Evolutionary conservation across 192 early-diverging fungal species (phyloP).

Genomic region (Irineochytrium annulatum): DNA sequence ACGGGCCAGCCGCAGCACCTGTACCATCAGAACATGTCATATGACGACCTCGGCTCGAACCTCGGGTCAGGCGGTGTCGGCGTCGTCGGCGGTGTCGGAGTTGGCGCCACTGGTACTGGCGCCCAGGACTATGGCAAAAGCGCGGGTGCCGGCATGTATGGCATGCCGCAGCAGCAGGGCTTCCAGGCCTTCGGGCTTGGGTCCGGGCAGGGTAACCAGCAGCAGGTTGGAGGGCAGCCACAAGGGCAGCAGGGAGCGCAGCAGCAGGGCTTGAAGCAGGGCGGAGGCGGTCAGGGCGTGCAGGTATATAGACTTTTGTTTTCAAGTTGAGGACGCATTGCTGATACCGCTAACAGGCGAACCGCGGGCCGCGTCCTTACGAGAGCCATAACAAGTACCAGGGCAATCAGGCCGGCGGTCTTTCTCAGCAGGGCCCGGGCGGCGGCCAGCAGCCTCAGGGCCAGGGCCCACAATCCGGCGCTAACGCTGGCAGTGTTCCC

Average conservation of each 20-base stretch:
- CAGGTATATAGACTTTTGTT: constrained; percentile 1
- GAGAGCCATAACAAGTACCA: background rate
- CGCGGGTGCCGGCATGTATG: constrained; percentile 10
- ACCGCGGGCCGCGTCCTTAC: background rate
- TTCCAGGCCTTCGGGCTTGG: background rate
- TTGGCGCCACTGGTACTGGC: constrained; percentile 13
- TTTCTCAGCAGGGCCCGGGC: background rate
- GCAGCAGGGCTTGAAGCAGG: background rate
- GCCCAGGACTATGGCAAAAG: constrained; percentile 17
- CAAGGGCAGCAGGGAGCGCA: background rate
- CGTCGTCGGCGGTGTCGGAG: constrained; percentile 6
- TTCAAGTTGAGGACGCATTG: too few species aligned
- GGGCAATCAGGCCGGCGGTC: background rate
- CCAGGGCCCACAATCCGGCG: background rate
- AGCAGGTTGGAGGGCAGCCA: background rate
- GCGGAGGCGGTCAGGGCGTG: background rate
- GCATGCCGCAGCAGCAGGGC: constrained; percentile 8
- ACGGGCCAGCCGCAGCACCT: constrained; percentile 29
- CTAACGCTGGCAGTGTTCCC: background rate
- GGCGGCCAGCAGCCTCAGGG: too few species aligned
- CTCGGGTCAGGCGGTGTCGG: constrained; percentile 3
- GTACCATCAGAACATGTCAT: constrained; percentile 25
- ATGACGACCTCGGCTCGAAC: constrained; percentile 22
- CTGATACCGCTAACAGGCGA: background rate
- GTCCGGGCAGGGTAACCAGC: background rate